Conservation (phyloP, 2,329 filamentous ascomycete genomes). For the Thyridium curvatum region DNA sequence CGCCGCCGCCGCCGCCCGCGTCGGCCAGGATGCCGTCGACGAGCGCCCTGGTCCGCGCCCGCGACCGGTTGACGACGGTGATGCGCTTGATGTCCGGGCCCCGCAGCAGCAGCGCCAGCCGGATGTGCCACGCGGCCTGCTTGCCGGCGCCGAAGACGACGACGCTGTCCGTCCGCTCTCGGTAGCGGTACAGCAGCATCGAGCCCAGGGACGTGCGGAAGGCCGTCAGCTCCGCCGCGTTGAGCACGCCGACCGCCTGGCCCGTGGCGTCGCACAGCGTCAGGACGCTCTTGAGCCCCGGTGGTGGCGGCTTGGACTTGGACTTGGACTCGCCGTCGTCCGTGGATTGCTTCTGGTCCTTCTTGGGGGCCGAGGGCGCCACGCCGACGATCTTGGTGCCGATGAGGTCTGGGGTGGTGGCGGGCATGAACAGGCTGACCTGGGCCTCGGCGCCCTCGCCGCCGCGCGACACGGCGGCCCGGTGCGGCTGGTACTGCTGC, state of each 20-base stretch:
- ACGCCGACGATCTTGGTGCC: constrained; percentile 57
- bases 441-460: constrained; percentile 37
- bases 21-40: constrained; percentile 23
- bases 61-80: constrained; percentile 25
- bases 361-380: constrained; percentile 10
- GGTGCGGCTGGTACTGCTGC: constrained; percentile 53
- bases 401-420: constrained; percentile 49
- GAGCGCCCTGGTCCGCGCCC: constrained; percentile 20
- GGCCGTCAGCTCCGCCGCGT: constrained; percentile 62
- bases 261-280: constrained; percentile 53
- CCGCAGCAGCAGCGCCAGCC: constrained; percentile 52
- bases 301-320: too few species aligned
- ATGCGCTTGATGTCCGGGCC: constrained; percentile 17
- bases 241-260: constrained; percentile 55
- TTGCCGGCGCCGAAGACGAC: constrained; percentile 64
- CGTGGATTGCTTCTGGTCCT: constrained; percentile 22
- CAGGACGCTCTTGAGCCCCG: constrained; percentile 39
- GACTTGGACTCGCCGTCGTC: too few species aligned
- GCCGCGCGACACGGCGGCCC: constrained; percentile 52
- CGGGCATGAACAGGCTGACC: constrained; percentile 63
- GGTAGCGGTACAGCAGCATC: constrained; percentile 52
- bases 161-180: constrained; percentile 35
- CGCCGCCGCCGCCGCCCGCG: not conserved
- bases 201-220: constrained; percentile 62
- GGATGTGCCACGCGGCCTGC: constrained; percentile 67